phyloP scores from a whole-genome alignment of 352 stramenopile genomes.

The Albugo candida region DNA sequence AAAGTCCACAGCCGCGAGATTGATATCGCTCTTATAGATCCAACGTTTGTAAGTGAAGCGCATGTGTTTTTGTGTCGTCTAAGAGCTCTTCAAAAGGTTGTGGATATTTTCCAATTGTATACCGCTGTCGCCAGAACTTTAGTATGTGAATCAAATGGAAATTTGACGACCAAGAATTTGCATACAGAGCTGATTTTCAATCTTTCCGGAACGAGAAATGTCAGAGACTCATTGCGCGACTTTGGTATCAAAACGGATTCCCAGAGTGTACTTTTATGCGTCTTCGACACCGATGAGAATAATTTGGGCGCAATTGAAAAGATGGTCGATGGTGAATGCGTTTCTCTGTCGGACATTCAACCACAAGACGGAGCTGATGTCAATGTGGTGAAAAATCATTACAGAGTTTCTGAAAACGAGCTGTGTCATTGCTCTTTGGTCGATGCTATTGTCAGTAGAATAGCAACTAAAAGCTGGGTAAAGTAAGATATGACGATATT shows the following conservation, averaged over 20 bases:
- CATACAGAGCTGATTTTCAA: conserved; percentile 76
- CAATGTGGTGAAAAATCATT: conserved; percentile 51
- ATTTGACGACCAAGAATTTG: conserved; percentile 50
- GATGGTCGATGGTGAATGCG: conserved; percentile 29
- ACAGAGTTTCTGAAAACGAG: conserved; percentile 71
- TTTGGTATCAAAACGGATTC: conserved; percentile 43
- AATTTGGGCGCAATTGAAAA: conserved; percentile 15
- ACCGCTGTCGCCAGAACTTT: conserved; percentile 45
- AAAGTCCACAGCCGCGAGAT: conserved; percentile 38
- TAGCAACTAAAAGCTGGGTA: conserved; percentile 76
- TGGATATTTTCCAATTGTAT: conserved; percentile 58
- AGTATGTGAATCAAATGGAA: conserved; percentile 31
- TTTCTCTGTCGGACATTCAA: conserved; percentile 25
- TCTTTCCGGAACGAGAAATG: conserved; percentile 63
- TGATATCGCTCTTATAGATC: conserved; percentile 55
- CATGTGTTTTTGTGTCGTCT: background rate
- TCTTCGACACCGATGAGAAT: conserved; percentile 43
- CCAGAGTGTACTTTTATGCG: conserved; percentile 42
- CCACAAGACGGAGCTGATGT: conserved; percentile 14
- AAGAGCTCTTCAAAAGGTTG: conserved; percentile 17
- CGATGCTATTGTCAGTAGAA: conserved; percentile 54
- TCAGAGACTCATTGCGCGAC: conserved; percentile 61
- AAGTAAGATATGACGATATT: conserved; percentile 23
- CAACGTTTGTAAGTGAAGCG: conserved; percentile 22
- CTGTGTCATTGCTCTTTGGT: conserved; percentile 34